These are phyloP conservation scores for Haplosporangium sp. DNA, from an alignment of 371 early-diverging fungal species.

Conservation along the genomic window DNA sequence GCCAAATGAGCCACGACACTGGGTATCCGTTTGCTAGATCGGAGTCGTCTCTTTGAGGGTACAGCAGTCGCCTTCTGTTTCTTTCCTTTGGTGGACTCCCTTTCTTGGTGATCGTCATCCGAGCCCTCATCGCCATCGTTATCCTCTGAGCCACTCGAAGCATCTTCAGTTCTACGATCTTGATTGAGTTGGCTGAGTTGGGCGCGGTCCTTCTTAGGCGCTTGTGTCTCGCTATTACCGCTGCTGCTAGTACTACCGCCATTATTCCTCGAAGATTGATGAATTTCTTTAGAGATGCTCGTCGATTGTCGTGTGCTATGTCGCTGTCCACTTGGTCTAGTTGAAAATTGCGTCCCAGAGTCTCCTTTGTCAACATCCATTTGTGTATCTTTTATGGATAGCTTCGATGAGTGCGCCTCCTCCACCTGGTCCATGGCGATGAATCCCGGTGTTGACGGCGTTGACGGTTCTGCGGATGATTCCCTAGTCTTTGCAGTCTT, in stretches of 20 bases:
- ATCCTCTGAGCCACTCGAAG: constrained; percentile 26
- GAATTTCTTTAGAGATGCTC: not conserved
- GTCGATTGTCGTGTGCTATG: constrained; percentile 14
- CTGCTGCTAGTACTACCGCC: constrained; percentile 12
- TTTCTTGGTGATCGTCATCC: constrained; percentile 26
- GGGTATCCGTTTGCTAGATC: constrained; percentile 34
- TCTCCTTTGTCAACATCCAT: constrained; percentile 16
- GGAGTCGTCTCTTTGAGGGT: constrained; percentile 32
- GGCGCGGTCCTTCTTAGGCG: constrained; percentile 1
- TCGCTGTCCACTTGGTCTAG: constrained; percentile 2
- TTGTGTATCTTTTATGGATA: constrained; percentile 10
- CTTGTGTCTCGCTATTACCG: constrained; percentile 7
- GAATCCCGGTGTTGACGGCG: constrained; percentile 13
- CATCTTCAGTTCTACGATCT: constrained; percentile 19
- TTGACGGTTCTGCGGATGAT: constrained; percentile 6
- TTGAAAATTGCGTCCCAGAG: not conserved
- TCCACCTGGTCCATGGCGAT: constrained; percentile 7
- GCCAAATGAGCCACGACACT: constrained; percentile 25
- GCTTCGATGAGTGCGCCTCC: constrained; percentile 1
- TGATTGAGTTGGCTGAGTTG: constrained; percentile 12
- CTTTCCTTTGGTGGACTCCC: constrained; percentile 16
- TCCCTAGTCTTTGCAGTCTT: constrained; percentile 22
- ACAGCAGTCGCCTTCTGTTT: constrained; percentile 3
- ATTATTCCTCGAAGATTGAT: constrained; percentile 1
- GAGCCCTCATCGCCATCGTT: constrained; percentile 28